Conservation (phyloP, 2,329 filamentous ascomycete genomes). For the Annulohypoxylon truncatum region DNA sequence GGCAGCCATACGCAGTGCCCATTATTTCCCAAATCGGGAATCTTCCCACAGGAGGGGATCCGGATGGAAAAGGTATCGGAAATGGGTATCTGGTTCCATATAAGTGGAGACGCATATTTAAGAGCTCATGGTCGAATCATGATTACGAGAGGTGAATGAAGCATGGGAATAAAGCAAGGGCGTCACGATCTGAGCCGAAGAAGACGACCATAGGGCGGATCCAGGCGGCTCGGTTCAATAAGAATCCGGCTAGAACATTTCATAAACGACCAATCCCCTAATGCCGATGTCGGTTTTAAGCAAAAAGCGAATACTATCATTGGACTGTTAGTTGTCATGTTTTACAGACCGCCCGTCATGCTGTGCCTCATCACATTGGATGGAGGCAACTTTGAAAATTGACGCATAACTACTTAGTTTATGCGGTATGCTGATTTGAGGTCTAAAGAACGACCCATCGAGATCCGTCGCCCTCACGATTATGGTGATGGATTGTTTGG, state of each 20-base stretch:
- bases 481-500: not conserved
- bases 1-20: not conserved
- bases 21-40: constrained; percentile 13
- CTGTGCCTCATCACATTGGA: not conserved
- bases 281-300: constrained; percentile 24
- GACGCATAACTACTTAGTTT: too few relatives aligned
- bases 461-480: not conserved
- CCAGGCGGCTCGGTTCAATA: not conserved
- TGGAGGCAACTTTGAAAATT: too few relatives aligned
- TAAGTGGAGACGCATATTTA: not conserved
- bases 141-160: not conserved
- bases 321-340: not conserved
- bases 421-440: not conserved
- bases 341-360: not conserved
- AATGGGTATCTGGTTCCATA: not conserved
- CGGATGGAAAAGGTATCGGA: not conserved
- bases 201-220: not conserved
- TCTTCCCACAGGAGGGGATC: not conserved
- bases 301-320: not conserved
- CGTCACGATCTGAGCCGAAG: not conserved
- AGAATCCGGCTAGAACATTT: not conserved
- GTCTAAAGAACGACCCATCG: not conserved
- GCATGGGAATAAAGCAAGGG: not conserved
- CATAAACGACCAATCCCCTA: constrained; percentile 4
- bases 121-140: not conserved